Evolutionary conservation across 208 protist genomes (phyloP), one percentile per base, ranked within the genome.

Genomic region (Novymonas esmeraldas): DNA sequence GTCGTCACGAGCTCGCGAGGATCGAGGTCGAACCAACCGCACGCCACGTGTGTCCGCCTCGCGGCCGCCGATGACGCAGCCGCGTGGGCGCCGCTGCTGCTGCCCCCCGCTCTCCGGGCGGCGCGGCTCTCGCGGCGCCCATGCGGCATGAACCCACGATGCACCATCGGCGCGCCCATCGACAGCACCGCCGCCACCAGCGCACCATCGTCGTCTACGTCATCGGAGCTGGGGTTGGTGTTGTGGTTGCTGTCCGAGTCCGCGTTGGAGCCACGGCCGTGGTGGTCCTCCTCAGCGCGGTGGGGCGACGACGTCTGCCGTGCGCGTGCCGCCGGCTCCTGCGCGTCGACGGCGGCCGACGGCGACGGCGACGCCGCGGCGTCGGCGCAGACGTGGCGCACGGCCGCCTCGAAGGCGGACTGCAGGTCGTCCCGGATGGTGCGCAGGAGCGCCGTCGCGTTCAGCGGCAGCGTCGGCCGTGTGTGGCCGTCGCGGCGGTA

Each of bases 401-500:
- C 61, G 14, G 70, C 70, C 3, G 16, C 44, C 39, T 61, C 70
- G 44, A 70, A 76, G 33, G 70, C 70, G 11, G 41, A 24, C 29
- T 24, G 41, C 16, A 76, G 36, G 39, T 76, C 70, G 5, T 11
- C 58, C 16, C 51, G 56, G 14, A 76, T 33, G 2, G 28, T 51
- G 6, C 56, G 70, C 56, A 64, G 34, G 31, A 76, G 70, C 6
- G 33, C 61, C 14, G 61, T 34, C 6, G 55, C 48, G 56, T 46
- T 64, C 14, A 76, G 61, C 11, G 70, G 70, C 41, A 76, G 55
- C 45, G 60, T 31, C 20, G 62, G 55, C 16, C 70, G 70, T 14
- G 31, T 44, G 29, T 60, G 61, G 4, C 56, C 61, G 18, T 76
- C 70, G 48, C 62, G 62, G 24, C 70, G 70, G 56, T 64, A 76